Evolutionary conservation across 768 basidiomycete genomes (phyloP).

Genomic region (Rhodotorula kratochvilovae): DNA sequence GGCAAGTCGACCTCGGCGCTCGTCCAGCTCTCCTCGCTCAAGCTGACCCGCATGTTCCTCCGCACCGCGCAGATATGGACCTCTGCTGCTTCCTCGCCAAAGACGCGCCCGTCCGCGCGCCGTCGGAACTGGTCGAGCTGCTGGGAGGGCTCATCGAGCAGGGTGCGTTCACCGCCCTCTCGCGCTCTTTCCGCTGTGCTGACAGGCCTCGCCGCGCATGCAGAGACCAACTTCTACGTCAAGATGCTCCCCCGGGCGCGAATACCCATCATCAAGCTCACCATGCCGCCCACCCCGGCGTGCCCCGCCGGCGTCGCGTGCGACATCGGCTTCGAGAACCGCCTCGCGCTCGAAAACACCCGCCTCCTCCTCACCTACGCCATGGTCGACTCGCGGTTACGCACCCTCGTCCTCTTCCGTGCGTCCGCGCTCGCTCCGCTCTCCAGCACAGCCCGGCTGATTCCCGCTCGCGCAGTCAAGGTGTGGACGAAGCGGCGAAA

Average conservation of each 20-base stretch:
- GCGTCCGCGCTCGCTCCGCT: conserved; percentile 51
- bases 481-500: conserved; percentile 98
- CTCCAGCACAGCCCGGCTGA: background rate
- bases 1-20: conserved; percentile 55
- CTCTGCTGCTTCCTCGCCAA: conserved; percentile 81
- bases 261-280: conserved; percentile 97
- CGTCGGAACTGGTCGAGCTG: conserved; percentile 87
- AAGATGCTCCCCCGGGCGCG: conserved; percentile 93
- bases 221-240: conserved; percentile 93
- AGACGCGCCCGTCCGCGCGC: conserved; percentile 63
- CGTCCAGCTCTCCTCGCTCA: too few species aligned
- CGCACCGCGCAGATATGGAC: conserved; percentile 75
- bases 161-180: conserved; percentile 57
- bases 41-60: background rate
- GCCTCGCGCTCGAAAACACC: conserved; percentile 94
- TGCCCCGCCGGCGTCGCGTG: conserved; percentile 80
- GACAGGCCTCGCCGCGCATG: background rate
- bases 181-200: background rate
- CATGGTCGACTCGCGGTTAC: conserved; percentile 88
- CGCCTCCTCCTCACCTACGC: conserved; percentile 94
- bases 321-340: conserved; percentile 97
- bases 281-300: conserved; percentile 60
- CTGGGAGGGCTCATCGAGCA: conserved; percentile 87
- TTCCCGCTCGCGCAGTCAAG: conserved; percentile 62
- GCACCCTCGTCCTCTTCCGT: conserved; percentile 94